Conservation (phyloP, 805 yeast genomes). For the Pichia paraexigua region DNA sequence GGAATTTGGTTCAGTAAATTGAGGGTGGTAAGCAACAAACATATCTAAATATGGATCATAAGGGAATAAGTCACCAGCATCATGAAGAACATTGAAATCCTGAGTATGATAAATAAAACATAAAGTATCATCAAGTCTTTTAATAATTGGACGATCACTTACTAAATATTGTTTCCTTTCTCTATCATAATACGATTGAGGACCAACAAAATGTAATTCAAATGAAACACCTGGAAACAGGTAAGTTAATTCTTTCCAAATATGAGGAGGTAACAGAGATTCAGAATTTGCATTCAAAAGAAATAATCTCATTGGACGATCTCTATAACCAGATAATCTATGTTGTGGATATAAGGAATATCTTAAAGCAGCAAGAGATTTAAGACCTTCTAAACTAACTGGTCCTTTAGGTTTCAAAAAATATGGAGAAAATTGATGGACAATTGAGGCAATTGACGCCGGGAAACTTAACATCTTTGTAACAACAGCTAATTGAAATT, state of each 20-base stretch:
- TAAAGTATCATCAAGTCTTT: constrained; percentile 66
- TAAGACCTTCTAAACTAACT: constrained; percentile 83
- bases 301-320: constrained; percentile 84
- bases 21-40: constrained; percentile 94
- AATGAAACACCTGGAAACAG: constrained; percentile 76
- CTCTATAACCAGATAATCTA: constrained; percentile 55
- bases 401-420: constrained; percentile 77
- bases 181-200: constrained; percentile 78
- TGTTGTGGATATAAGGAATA: constrained; percentile 79
- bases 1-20: constrained; percentile 75
- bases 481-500: constrained; percentile 89
- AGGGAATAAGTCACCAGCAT: constrained; percentile 92
- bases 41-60: constrained; percentile 94
- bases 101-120: constrained; percentile 79
- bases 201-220: constrained; percentile 90
- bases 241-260: constrained; percentile 89
- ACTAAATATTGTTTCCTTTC: constrained; percentile 53
- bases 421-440: constrained; percentile 85
- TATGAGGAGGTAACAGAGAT: constrained; percentile 86
- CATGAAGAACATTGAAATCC: constrained; percentile 85
- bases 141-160: constrained; percentile 57
- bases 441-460: constrained; percentile 71
- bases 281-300: constrained; percentile 90
- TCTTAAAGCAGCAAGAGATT: constrained; percentile 85
- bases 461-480: constrained; percentile 94